phyloP scores from a whole-genome alignment of 2,329 filamentous ascomycete genomes.

The Penicillium sp. region DNA sequence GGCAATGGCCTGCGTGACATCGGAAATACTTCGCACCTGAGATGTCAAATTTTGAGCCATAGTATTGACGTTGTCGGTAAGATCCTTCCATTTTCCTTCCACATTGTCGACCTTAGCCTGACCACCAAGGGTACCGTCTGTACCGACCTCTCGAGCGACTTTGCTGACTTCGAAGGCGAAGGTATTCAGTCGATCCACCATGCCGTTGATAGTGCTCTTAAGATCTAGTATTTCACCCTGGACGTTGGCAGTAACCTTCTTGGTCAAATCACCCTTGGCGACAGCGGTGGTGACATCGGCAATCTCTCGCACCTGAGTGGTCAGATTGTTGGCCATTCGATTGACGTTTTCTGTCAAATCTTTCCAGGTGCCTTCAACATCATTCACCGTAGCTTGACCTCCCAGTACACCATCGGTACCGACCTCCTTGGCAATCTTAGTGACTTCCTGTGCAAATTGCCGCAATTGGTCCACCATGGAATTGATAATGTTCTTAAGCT shows the following conservation, averaged over 20 bases:
- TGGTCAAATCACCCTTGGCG: conserved; percentile 86
- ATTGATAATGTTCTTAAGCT: conserved; percentile 97
- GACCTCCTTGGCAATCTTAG: conserved; percentile 92
- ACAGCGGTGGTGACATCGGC: conserved; percentile 95
- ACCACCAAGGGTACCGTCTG: conserved; percentile 62
- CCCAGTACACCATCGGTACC: conserved; percentile 92
- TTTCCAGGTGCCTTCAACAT: conserved; percentile 96
- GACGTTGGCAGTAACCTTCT: conserved; percentile 93
- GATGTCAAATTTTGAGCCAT: conserved; percentile 64
- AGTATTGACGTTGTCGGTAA: conserved; percentile 66
- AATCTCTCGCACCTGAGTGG: conserved; percentile 95
- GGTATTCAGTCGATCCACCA: conserved; percentile 64
- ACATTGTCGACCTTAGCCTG: conserved; percentile 65
- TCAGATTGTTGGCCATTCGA: conserved; percentile 97
- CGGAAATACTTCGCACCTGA: conserved; percentile 84
- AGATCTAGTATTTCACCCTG: conserved; percentile 91
- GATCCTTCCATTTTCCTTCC: conserved; percentile 65
- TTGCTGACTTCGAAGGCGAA: conserved; percentile 66
- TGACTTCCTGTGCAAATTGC: conserved; percentile 95
- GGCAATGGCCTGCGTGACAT: conserved; percentile 91
- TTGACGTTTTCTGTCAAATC: conserved; percentile 95
- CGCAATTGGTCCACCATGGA: conserved; percentile 98
- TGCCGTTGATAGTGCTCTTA: conserved; percentile 80
- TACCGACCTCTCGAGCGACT: conserved; percentile 63
- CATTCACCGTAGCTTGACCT: conserved; percentile 91